Base-by-base conservation (phyloP, 305 asterid genomes). In the Fraxinus platypoda region DNA sequence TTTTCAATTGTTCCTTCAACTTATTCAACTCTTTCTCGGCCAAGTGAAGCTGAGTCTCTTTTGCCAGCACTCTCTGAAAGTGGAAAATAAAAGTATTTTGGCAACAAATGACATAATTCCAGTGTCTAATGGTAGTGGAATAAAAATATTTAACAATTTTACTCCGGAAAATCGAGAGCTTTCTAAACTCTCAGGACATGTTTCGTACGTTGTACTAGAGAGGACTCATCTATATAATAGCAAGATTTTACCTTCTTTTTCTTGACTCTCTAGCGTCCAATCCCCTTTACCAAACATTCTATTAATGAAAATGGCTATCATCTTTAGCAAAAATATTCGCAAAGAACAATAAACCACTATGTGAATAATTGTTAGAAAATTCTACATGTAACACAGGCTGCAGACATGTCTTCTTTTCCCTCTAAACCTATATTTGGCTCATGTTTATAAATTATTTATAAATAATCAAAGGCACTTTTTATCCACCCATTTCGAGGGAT, bases 21-120 rank as follows among this genome's bases (percentile, higher is more conserved):
- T 87, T 93, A 85, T 90, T 90, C 79, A 92, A 87, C 90, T 93
- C 93, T 84, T 89, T 94, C 85, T 93, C 88, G 49, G 90, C 66
- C 25, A 54, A 6, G 66, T n/a, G 25, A 43, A 43, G 54, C 85
- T 81, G 90, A 1, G 97, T 93, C 89, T 93, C 95, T 91, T 93
- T 94, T 62, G 92, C 97, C 87, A 89, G 82, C 83, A 86, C 88
- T 83, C 92, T 87, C 98, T 94, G 88, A 77, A 87, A 83, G 7
- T 26, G 77, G 26, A 57, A 54, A 57, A 5, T 57, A 17, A 3
- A 46, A 57, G 3, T 57, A 57, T 5, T 57, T 4, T 6, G 26
- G 68, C 68, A 57, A 54, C 66, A 54, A n/a, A 54, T n/a, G 66
- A 54, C 66, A 54, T 19, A 46, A 54, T 54, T 54, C 64, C 59